Conservation (phyloP, 768 basidiomycete species). For the Melanogaster broomeanus region DNA sequence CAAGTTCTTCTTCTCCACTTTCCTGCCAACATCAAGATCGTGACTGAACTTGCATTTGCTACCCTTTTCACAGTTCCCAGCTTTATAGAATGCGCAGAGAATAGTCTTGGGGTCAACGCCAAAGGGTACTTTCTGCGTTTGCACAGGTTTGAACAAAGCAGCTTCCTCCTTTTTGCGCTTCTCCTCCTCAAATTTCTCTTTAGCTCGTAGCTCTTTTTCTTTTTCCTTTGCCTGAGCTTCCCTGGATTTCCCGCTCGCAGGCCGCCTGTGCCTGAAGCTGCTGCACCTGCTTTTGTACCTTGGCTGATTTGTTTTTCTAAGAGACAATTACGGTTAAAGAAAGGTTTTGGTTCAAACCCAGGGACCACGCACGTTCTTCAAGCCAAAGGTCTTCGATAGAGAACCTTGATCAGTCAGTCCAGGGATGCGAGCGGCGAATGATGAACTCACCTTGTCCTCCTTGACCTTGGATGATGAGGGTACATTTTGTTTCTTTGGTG, state of each 20-base stretch:
- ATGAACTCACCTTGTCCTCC: constrained; percentile 71
- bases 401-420: constrained; percentile 31
- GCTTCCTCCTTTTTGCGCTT: constrained; percentile 85
- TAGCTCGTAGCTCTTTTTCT: constrained; percentile 75
- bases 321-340: constrained; percentile 6
- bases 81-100: constrained; percentile 90
- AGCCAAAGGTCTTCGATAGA: constrained; percentile 72
- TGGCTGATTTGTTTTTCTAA: constrained; percentile 93
- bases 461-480: constrained; percentile 67
- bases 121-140: constrained; percentile 86
- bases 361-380: constrained; percentile 73
- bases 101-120: constrained; percentile 97
- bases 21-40: constrained; percentile 83
- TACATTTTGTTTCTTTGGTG: constrained; percentile 74
- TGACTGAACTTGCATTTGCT: constrained; percentile 98
- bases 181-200: constrained; percentile 77
- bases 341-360: constrained; percentile 1
- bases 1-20: constrained; percentile 93
- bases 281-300: constrained; percentile 85
- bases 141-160: constrained; percentile 76
- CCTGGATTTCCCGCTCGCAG: constrained; percentile 75
- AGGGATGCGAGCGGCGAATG: constrained; percentile 7
- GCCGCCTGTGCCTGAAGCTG: constrained; percentile 78
- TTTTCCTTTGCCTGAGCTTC: constrained; percentile 82
- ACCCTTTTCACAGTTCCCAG: constrained; percentile 92